Evolutionary conservation across 345 rosid genomes (phyloP).

Genomic region (Euphorbia peplus): DNA sequence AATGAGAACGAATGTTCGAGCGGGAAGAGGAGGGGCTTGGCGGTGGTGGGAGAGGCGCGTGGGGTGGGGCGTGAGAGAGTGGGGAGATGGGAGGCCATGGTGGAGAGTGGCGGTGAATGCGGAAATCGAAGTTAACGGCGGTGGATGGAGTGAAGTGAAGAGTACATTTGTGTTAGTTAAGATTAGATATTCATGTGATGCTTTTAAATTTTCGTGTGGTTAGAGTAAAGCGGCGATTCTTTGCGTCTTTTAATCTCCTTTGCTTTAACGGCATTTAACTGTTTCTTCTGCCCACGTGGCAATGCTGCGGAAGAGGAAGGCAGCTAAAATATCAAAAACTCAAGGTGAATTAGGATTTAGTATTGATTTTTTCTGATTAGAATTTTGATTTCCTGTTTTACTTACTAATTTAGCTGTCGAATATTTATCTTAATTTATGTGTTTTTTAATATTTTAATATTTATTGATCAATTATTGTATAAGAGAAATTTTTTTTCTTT

Average conservation of each 20-base stretch:
- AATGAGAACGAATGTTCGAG: neutral
- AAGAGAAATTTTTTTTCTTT: too few relatives aligned
- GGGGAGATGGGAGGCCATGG: slow-evolving; percentile 44
- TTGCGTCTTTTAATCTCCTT: neutral
- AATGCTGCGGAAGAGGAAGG: neutral
- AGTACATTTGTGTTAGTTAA: neutral
- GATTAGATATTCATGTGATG: too few relatives aligned
- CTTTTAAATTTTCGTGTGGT: slow-evolving; percentile 32
- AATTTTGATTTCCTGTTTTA: too few relatives aligned
- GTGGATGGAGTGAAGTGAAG: slow-evolving; percentile 14
- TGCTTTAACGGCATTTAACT: slow-evolving; percentile 11
- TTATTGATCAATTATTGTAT: too few relatives aligned
- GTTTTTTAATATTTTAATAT: too few relatives aligned
- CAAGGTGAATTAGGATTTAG: too few relatives aligned
- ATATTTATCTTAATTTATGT: too few relatives aligned
- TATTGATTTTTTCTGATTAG: too few relatives aligned
- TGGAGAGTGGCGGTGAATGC: slow-evolving; percentile 14
- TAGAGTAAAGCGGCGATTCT: slow-evolving; percentile 32
- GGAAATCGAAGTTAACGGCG: slow-evolving; percentile 25
- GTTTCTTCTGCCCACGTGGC: slow-evolving; percentile 1
- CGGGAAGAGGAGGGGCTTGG: neutral
- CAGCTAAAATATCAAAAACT: too few relatives aligned
- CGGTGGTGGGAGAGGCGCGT: slow-evolving; percentile 17
- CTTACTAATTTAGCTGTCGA: too few relatives aligned
- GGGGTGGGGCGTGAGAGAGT: slow-evolving; percentile 36